Base-by-base conservation (phyloP, 2,329 filamentous ascomycete species). In the Thermothelomyces thermophilus region DNA sequence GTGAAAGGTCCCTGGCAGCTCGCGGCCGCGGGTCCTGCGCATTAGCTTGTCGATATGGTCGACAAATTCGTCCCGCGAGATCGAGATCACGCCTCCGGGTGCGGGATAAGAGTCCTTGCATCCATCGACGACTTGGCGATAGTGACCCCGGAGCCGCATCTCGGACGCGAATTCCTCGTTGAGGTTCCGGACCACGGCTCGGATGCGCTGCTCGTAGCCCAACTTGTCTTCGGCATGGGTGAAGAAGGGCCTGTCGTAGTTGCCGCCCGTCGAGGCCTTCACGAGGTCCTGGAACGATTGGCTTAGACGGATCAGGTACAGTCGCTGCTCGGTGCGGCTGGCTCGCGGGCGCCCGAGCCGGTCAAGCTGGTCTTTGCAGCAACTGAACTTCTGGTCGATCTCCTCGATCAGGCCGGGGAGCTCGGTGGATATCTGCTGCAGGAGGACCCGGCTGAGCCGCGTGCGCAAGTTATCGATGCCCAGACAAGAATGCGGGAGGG, bases 1-100 rank as follows among this genome's bases (percentile, higher is more conserved):
- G 52, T 82, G 82, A 62, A 80, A 84, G 0, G 70, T 78, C 0
- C 82, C 79, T 0, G 79, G 77, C 0, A 86, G 64, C 58, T 86
- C 83, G 5, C 73, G 65, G 1, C 77, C 80, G 30, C 71, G 48
- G 0, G 55, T 70, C 10, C 61, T 70, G 26, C 62, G 64, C 39
- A 62, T 56, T 14, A 79, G 63, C 0, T 66, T 37, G 35, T 65
- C 47, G 6, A 76, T 70, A 52, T 71, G 66, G 0, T 63, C 43
- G 11, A 77, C 59, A 43, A 68, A 74, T 16, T 71, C 43, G 4
- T 43, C 50, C 3, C 52, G 52, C 8, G 52, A 54, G 22, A 60
- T 57, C 2, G 24, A 17, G 33, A 43, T 39, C 22, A 41, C 44
- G 24, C 39, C 24, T 3, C n/a, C 11, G 20, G 48, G 16, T 16